Percentiles rank a stretch among this genome's conserved stretches.
Conservation (phyloP, 768 basidiomycete genomes). For the Mrakia blollopis region DNA sequence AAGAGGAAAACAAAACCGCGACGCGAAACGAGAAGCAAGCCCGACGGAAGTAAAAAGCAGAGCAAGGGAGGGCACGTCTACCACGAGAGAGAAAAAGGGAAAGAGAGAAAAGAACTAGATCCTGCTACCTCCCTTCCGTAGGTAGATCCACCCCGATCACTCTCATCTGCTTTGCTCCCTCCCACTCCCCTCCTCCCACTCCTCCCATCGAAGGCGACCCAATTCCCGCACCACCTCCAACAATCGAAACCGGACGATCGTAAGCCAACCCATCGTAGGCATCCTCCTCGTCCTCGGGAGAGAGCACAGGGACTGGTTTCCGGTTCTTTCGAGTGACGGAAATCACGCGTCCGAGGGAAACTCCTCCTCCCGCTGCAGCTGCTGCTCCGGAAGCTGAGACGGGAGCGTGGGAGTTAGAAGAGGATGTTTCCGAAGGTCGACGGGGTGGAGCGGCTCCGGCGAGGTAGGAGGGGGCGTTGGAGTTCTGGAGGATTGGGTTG, state of each 20-base stretch:
- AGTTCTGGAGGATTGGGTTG: background rate
- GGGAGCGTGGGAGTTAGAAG: conserved; percentile 5
- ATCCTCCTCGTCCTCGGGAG: background rate
- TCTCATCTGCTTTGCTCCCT: conserved; percentile 2
- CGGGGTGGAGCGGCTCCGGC: background rate
- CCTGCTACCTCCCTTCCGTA: background rate
- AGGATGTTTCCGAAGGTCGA: background rate
- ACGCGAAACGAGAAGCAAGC: background rate
- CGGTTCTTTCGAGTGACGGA: background rate
- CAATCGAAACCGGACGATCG: too few relatives aligned
- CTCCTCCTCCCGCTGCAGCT: background rate
- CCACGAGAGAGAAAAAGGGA: background rate
- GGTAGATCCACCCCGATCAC: conserved; percentile 14
- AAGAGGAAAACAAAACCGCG: background rate
- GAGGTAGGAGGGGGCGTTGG: background rate
- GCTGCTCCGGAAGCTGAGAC: background rate
- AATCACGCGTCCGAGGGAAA: background rate
- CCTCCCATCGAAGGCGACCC: background rate
- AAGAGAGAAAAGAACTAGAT: background rate
- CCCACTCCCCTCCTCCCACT: conserved; percentile 16
- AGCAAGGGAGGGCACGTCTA: background rate
- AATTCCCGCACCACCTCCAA: too few relatives aligned
- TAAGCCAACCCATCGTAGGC: conserved; percentile 13
- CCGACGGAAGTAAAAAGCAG: background rate
- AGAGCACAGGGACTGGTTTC: conserved; percentile 17